A percentile compares a stretch with the other conserved stretches of the same genome.
Evolutionary conservation across 1,139 yeast genomes (phyloP).

Genomic region (Kodamaea fungicola): DNA sequence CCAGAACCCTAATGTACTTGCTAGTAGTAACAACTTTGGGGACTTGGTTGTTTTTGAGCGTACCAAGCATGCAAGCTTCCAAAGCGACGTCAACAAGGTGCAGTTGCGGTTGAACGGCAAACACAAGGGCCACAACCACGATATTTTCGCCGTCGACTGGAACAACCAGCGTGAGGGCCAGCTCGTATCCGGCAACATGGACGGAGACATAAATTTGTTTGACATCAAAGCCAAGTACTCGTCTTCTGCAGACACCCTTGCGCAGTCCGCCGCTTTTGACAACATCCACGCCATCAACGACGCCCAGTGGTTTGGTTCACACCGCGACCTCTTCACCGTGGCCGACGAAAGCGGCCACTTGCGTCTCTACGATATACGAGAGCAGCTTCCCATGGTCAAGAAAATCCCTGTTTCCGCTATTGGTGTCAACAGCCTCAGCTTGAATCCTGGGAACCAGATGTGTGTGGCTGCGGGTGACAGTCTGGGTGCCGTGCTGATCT

Average conservation of each 20-base stretch:
- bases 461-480: slow-evolving; percentile 70
- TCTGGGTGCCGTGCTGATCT: slow-evolving; percentile 53
- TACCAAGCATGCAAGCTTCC: slow-evolving; percentile 48
- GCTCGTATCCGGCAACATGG: slow-evolving; percentile 34
- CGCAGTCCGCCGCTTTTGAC: slow-evolving; percentile 5
- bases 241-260: slow-evolving; percentile 2
- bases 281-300: slow-evolving; percentile 51
- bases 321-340: slow-evolving; percentile 52
- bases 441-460: slow-evolving; percentile 53
- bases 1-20: slow-evolving; percentile 43
- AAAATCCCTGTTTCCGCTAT: slow-evolving; percentile 30
- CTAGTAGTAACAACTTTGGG: slow-evolving; percentile 40
- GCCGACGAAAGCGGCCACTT: slow-evolving; percentile 57
- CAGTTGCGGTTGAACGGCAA: slow-evolving; percentile 22
- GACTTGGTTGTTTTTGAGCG: slow-evolving; percentile 47
- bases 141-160: slow-evolving; percentile 47
- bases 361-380: slow-evolving; percentile 50
- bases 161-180: slow-evolving; percentile 37
- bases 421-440: slow-evolving; percentile 64
- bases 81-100: slow-evolving; percentile 26
- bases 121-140: slow-evolving; percentile 12
- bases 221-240: slow-evolving; percentile 28
- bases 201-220: slow-evolving; percentile 32
- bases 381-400: slow-evolving; percentile 17
- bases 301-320: slow-evolving; percentile 57